Base-by-base conservation (phyloP, 805 yeast genomes). In the Suhomyces kilbournensis region DNA sequence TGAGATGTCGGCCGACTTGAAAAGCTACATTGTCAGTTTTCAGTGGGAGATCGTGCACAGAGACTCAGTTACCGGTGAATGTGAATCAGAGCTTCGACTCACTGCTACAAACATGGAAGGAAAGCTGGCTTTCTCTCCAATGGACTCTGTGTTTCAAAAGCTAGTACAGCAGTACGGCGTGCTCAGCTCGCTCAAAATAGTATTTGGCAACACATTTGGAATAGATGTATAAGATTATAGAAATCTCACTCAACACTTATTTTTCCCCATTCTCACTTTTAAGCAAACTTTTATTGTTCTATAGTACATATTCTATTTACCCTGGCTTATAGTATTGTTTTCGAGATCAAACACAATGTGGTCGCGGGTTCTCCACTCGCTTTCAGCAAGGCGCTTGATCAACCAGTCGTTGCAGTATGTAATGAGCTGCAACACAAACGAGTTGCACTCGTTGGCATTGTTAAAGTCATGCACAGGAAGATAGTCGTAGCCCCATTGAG, bases 401-500 rank as follows among this genome's bases (percentile, higher is more conserved):
- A 62, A 54, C 66, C 68, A 64, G 12, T 65, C 69, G 44, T 66
- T 64, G 47, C 65, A 59, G 43, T 57, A 60, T 10, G 64, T 60
- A 6, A 62, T 55, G 53, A 72, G 59, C 51, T 63, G 65, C 42
- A 64, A 57, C 32, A 62, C 59, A 44, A 59, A 73, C 19, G 59
- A 56, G 32, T 60, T 62, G 39, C 62, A 67, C 49, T 74, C 77
- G 49, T 69, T 70, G 42, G 60, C 60, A 23, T 56, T 54, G 53
- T 74, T 66, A 54, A 59, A 74, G 52, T 73, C 76, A 47, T 71
- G 70, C 2, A 61, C 51, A 2, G 77, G 70, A 35, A 66, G 58
- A 52, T 60, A 66, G 14, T 65, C 66, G 38, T 60, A 56, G 14
- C 67, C 74, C 23, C 12, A 14, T n/a, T 12, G 39, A 28, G 7